Evolutionary conservation across 257 asterid genomes (phyloP), one percentile per base, ranked within the genome.

Genomic region (Jasminum sambac): DNA sequence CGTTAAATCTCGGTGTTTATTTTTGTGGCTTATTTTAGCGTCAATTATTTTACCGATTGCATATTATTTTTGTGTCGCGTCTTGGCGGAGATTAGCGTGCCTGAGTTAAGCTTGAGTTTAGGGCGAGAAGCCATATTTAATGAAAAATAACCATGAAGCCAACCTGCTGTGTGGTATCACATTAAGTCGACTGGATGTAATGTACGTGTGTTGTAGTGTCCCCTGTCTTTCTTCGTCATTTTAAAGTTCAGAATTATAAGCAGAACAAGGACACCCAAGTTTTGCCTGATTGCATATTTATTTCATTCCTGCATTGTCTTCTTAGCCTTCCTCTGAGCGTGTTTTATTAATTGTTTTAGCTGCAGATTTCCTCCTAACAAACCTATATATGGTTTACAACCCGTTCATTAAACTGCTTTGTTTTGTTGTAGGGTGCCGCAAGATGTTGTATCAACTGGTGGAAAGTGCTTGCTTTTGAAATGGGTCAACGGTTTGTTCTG

Each of bases 401-500:
- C 62, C 10, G 34, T 21, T 19, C 62, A 19, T 9, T 25, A 24
- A 60, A 25, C 17, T 69, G 24, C 36, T 57, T 55, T 73, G 40
- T 69, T 57, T 60, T 69, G 26, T 52, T 50, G 13, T 44, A 84
- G 88, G 88, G 86, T 84, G 74, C 82, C 84, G 26, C 88, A 84
- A 63, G 88, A 84, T 63, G 81, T 79, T 40, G 81, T 84, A 55
- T 75, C 88, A 63, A 77, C 81, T 19, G 88, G 88, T 55, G 88
- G 88, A 38, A 84, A 79, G 72, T 84, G 88, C 71, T 67, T 34
- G n/a, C 34, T 84, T 72, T 68, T 78, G 36, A 84, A 70, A 80
- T 84, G 88, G 88, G 86, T 84, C 24, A 84, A 77, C 46, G 88
- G 88, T 84, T 46, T 38, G 88, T 74, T 62, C 55, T 57, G 16